These are phyloP conservation scores for Daldinia sp. DNA, from an alignment of 2,329 filamentous ascomycete genomes.

Conservation along the genomic window DNA sequence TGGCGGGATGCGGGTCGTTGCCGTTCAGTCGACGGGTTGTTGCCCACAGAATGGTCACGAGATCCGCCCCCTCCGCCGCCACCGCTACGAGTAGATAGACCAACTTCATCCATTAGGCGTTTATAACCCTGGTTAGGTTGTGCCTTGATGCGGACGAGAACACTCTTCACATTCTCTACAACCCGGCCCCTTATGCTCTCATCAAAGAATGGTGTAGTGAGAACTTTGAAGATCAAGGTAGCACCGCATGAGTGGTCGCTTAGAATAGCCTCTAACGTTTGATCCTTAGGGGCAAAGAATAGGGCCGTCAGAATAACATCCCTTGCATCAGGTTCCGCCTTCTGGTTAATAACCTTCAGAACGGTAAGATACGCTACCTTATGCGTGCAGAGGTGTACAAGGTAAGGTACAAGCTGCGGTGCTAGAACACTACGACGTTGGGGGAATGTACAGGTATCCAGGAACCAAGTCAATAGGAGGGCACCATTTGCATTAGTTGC, in stretches of 20 bases:
- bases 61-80: slow-evolving; percentile 55
- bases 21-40: slow-evolving; percentile 57
- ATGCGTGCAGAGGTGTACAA: slow-evolving; percentile 96
- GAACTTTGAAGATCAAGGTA: slow-evolving; percentile 96
- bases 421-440: slow-evolving; percentile 89
- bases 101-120: slow-evolving; percentile 97
- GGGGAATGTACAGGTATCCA: slow-evolving; percentile 97
- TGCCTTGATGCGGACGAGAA: slow-evolving; percentile 88
- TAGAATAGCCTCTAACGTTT: slow-evolving; percentile 87
- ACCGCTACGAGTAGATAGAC: slow-evolving; percentile 71
- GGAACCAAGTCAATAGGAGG: slow-evolving; percentile 93
- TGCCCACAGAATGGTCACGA: slow-evolving; percentile 56
- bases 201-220: slow-evolving; percentile 97
- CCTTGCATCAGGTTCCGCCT: slow-evolving; percentile 89
- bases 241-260: slow-evolving; percentile 91
- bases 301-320: slow-evolving; percentile 89
- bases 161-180: slow-evolving; percentile 89
- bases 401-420: slow-evolving; percentile 87
- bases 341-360: slow-evolving; percentile 97
- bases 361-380: slow-evolving; percentile 98
- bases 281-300: slow-evolving; percentile 89
- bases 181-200: slow-evolving; percentile 88
- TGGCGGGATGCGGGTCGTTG: slow-evolving; percentile 66
- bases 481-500: slow-evolving; percentile 97
- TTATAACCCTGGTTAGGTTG: slow-evolving; percentile 97